Base-by-base conservation (phyloP, 208 protist genomes). In the Leishmania mexicana region DNA sequence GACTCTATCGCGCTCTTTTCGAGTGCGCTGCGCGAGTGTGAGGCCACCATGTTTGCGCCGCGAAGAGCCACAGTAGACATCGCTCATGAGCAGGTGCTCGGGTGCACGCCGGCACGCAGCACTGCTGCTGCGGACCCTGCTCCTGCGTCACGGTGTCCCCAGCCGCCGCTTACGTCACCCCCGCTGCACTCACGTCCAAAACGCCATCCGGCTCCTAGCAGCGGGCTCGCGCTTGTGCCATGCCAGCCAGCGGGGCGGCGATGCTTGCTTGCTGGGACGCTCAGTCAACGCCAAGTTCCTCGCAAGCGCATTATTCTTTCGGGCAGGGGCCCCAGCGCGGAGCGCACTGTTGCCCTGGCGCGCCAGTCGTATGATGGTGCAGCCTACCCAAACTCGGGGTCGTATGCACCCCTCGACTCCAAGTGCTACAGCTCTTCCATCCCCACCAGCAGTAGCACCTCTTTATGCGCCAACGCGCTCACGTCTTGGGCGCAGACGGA, bases 81-180 rank as follows among this genome's bases (percentile, higher is more conserved):
- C 1, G 75, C 65, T 3, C 76, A 84, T 17, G 81, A 72, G 68
- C 65, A 79, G 42, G 76, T 84, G 31, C 70, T 84, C 54, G 76
- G 76, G 19, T 35, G 62, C 75, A 68, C n/a, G 42, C 72, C 70
- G 42, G 57, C 79, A 0, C 40, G 21, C 68, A 73, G 68, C 68
- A 31, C 40, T 31, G 11, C 68, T 31, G 35, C 68, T 28, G 24
- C 42, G 21, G 8, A 65, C n/a, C 13, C 11, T 28, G 38, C 38
- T 57, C 21, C 62, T 35, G 57, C 42, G 21, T 13, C 13, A 24
- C 47, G 35, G 51, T 40, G 67, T 17, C 75, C 72, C 13, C 54
- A 13, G n/a, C 67, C 53, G 53, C 49, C 65, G 40, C 7, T n/a
- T 7, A 28, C 53, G 67, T 5, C 53, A 7, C 10, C 78, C 11